Evolutionary conservation across 2,329 filamentous ascomycete species (phyloP), one percentile per base, ranked within the genome.

Genomic region (Pseudopyrenochaeta lycopersici): DNA sequence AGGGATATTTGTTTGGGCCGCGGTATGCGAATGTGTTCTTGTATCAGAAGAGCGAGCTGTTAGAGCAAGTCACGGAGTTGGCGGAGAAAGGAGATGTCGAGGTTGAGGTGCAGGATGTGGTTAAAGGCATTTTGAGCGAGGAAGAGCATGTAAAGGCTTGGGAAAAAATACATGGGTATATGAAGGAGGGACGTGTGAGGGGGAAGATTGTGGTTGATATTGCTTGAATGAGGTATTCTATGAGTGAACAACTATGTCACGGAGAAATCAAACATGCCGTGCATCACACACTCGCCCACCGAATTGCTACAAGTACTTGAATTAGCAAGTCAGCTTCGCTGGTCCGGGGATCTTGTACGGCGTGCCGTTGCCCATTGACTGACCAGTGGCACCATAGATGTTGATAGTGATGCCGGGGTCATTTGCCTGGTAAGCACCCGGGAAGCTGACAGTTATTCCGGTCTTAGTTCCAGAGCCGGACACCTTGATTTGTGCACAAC

Each of bases 331-430:
- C 62, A 84, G 82, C 14, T 82, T 68, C 4, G 75, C 68, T 33
- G 82, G 82, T 0, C 82, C 82, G 0, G 82, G 82, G 31, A 82
- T 77, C 15, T 72, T 80, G 56, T 84, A 84, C n/a, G 72, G 68
- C 57, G 58, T 38, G 11, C 60, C 60, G 27, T 61, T 63, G 6
- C 60, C 60, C 41, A 50, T 58, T 1, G 60, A 58, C 31, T 58
- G 47, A 7, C 60, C 65, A 54, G 64, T 54, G n/a, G 56, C 58
- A 41, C 57, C 64, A 46, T 74, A 74, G 32, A 75, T 60, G 40
- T 67, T 73, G 21, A 68, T 54, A 50, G 68, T 36, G 49, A 75
- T 72, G 0, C 73, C 73, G 0, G 70, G 49, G 40, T 75, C 71
- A 2, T 49, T 62, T 2, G 64, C 60, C 20, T 50, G 53, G 45